Conservation (phyloP, 768 basidiomycete species). For the Stropharia rugosoannulata region DNA sequence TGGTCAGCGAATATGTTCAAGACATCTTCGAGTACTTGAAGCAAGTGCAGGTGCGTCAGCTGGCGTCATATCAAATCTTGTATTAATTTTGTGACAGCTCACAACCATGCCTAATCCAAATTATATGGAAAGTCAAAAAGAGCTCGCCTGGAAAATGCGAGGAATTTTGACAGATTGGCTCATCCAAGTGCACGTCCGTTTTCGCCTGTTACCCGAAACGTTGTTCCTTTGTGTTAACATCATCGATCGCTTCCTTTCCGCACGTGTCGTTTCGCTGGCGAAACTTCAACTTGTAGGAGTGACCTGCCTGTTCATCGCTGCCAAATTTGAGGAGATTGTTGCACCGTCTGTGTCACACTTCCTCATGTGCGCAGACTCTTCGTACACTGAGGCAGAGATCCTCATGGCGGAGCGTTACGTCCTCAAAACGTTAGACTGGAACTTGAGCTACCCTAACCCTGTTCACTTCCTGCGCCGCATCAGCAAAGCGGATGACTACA, state of each 20-base stretch:
- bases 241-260: constrained; percentile 79
- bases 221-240: constrained; percentile 94
- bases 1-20: constrained; percentile 95
- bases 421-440: constrained; percentile 90
- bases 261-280: constrained; percentile 80
- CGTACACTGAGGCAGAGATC: constrained; percentile 81
- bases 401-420: constrained; percentile 82
- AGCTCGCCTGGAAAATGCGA: constrained; percentile 96
- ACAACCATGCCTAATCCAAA: constrained; percentile 87
- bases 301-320: constrained; percentile 89
- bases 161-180: constrained; percentile 95
- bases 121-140: constrained; percentile 94
- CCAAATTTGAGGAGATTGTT: constrained; percentile 96
- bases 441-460: constrained; percentile 90
- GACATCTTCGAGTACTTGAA: constrained; percentile 96
- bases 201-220: constrained; percentile 91
- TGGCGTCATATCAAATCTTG: neutral
- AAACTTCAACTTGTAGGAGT: constrained; percentile 97
- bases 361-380: constrained; percentile 79
- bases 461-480: constrained; percentile 90
- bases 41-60: constrained; percentile 69
- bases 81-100: constrained; percentile 38
- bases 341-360: constrained; percentile 91
- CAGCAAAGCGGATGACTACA: constrained; percentile 96
- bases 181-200: constrained; percentile 91